Percentiles rank a stretch among this genome's conserved stretches.
phyloP scores from a whole-genome alignment of 345 rosid genomes.

The Hirschfeldia incana region DNA sequence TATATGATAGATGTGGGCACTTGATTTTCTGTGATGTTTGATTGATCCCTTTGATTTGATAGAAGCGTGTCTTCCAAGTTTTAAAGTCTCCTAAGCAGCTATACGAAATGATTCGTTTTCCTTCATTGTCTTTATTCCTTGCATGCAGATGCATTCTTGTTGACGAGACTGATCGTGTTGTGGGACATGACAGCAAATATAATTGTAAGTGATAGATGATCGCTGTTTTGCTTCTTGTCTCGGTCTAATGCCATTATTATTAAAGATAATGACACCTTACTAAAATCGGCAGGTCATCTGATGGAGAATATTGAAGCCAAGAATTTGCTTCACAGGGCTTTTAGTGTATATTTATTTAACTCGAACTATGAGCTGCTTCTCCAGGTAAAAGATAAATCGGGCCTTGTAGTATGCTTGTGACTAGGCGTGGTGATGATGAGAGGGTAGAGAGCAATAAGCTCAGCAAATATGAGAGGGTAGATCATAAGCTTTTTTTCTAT shows the following conservation, averaged over 20 bases:
- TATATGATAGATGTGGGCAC: neutral
- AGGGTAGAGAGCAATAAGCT: conserved; percentile 1
- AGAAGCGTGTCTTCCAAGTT: no score
- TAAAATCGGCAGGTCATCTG: conserved; percentile 74
- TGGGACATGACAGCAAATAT: conserved; percentile 87
- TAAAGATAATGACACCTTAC: conserved; percentile 10
- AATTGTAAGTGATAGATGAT: conserved; percentile 53
- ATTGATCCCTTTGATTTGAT: neutral
- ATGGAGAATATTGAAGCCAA: conserved; percentile 88
- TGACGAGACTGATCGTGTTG: conserved; percentile 78
- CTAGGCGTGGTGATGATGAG: neutral
- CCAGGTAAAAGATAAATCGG: conserved; percentile 55
- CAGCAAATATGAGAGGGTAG: neutral
- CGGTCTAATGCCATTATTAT: neutral
- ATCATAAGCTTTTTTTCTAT: neutral
- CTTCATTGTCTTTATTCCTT: conserved; percentile 8
- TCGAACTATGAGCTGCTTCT: conserved; percentile 93
- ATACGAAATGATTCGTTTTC: neutral
- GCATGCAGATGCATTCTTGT: conserved; percentile 91
- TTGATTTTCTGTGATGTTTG: no score
- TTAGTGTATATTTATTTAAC: conserved; percentile 94
- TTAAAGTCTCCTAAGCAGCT: no score
- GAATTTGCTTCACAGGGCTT: conserved; percentile 88
- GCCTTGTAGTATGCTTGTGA: neutral
- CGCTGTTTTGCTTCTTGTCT: neutral